phyloP scores from a whole-genome alignment of 1,284 basidiomycete species.

The Microbotryomycetes sp. region DNA sequence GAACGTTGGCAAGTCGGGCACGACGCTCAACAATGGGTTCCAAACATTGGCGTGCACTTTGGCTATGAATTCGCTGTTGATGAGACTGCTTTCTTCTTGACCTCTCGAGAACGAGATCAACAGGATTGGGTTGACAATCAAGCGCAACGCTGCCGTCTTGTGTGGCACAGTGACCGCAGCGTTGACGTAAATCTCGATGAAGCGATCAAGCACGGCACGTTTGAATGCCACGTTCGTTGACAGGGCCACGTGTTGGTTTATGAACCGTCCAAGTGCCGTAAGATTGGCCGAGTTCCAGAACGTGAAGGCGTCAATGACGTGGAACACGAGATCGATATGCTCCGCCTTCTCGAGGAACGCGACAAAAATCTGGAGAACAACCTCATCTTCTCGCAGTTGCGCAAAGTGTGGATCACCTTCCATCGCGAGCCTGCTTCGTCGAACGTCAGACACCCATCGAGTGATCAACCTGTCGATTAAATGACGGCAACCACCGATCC shows the following conservation, averaged over 20 bases:
- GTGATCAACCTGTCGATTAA: constrained; percentile 41
- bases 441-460: constrained; percentile 41
- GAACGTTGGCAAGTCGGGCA: constrained; percentile 38
- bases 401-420: constrained; percentile 47
- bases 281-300: constrained; percentile 76
- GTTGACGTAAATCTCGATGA: constrained; percentile 54
- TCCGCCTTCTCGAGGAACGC: constrained; percentile 53
- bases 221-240: constrained; percentile 57
- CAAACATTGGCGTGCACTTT: constrained; percentile 70
- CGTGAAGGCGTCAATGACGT: constrained; percentile 76
- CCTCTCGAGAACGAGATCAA: constrained; percentile 63
- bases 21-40: constrained; percentile 60
- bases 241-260: constrained; percentile 75
- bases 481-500: constrained; percentile 52
- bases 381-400: constrained; percentile 55
- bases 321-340: constrained; percentile 79
- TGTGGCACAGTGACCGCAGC: constrained; percentile 55
- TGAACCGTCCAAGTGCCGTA: constrained; percentile 73
- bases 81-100: constrained; percentile 48
- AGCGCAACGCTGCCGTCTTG: constrained; percentile 80
- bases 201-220: constrained; percentile 74
- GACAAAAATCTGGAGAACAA: constrained; percentile 71
- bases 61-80: constrained; percentile 64
- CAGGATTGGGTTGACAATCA: constrained; percentile 82
- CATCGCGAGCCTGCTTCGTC: constrained; percentile 38